Conservation (phyloP, 768 basidiomycete genomes). For the Lyophyllum decastes region DNA sequence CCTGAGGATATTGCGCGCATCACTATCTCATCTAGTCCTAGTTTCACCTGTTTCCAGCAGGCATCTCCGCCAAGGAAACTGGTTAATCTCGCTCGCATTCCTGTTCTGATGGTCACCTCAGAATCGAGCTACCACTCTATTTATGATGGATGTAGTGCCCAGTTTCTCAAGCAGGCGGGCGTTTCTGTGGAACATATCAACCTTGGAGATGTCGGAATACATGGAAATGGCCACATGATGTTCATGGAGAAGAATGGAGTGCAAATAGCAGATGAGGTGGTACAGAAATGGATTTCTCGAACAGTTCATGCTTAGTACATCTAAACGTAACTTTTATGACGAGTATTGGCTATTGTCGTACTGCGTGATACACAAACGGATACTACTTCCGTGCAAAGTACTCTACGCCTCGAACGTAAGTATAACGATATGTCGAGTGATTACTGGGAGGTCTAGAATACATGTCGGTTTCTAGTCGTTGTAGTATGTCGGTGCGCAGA, state of each 20-base stretch:
- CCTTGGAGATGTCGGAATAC: conserved; percentile 44
- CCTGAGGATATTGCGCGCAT: conserved; percentile 35
- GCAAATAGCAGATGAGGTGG: conserved; percentile 40
- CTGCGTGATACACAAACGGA: too few species aligned
- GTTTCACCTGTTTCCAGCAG: conserved; percentile 45
- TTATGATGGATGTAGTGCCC: conserved; percentile 47
- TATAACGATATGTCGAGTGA: too few species aligned
- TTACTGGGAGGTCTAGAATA: background rate
- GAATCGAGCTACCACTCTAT: conserved; percentile 52
- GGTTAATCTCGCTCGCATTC: conserved; percentile 41
- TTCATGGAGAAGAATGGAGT: conserved; percentile 54
- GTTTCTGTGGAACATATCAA: conserved; percentile 42
- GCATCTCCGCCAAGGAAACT: conserved; percentile 41
- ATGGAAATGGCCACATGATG: conserved; percentile 58
- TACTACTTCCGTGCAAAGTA: too few species aligned
- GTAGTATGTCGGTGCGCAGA: conserved; percentile 26
- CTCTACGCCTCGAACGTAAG: too few species aligned
- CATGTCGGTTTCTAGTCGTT: background rate
- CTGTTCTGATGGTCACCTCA: conserved; percentile 49
- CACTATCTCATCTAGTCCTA: conserved; percentile 25
- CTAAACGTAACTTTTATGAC: background rate
- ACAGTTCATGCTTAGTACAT: conserved; percentile 5
- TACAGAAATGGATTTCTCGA: conserved; percentile 38
- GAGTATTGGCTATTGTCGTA: background rate
- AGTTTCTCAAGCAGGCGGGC: conserved; percentile 45